A percentile compares a stretch with the other conserved stretches of the same genome.
Conservation (phyloP, 495 filamentous ascomycete species). For the Aspergillus hancockii region DNA sequence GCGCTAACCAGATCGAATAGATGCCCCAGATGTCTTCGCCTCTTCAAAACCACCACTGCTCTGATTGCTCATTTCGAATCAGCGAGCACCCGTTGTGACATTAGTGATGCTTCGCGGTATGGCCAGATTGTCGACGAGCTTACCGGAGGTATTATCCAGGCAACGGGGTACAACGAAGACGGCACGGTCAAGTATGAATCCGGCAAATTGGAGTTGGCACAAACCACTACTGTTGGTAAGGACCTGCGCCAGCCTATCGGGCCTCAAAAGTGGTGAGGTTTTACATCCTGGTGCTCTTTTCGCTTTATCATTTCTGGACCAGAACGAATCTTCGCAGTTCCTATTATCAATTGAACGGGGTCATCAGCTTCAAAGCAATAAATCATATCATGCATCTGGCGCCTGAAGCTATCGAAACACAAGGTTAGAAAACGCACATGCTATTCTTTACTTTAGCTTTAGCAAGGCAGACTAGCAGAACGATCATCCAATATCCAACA, state of each 20-base stretch:
- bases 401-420: too few species aligned
- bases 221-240: background rate
- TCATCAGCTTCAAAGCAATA: background rate
- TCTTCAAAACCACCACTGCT: conserved; percentile 43
- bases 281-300: background rate
- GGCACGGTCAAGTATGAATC: conserved; percentile 29
- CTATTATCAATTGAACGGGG: background rate
- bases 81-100: conserved; percentile 38
- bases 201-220: conserved; percentile 12
- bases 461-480: background rate
- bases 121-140: conserved; percentile 46
- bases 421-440: too few species aligned
- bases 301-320: background rate
- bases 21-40: conserved; percentile 47
- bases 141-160: conserved; percentile 48
- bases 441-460: background rate
- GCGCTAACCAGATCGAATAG: conserved; percentile 11
- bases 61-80: conserved; percentile 54
- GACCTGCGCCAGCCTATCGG: background rate
- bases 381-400: background rate
- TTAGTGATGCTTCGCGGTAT: conserved; percentile 36
- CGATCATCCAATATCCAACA: background rate
- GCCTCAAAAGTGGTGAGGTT: background rate
- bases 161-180: conserved; percentile 26
- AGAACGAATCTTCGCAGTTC: background rate